These are phyloP conservation scores for Plantago rigida DNA, from an alignment of 305 asterid species.

Conservation along the genomic window DNA sequence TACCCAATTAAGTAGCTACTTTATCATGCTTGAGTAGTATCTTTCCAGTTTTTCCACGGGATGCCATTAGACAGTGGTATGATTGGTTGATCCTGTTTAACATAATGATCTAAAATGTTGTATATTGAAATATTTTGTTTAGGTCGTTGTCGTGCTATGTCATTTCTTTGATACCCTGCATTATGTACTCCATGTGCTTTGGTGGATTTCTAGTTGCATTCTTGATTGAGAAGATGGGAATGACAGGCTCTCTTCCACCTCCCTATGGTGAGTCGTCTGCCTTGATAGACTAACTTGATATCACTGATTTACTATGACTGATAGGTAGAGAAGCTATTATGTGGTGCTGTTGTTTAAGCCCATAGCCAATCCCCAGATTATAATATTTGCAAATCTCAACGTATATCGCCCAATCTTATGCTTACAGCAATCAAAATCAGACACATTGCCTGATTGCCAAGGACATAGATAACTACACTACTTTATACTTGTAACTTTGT, in stretches of 20 bases:
- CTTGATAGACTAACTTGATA: constrained; percentile 16
- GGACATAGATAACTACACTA: neutral
- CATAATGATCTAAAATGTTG: neutral
- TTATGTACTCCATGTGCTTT: constrained; percentile 64
- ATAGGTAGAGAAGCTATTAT: constrained; percentile 15
- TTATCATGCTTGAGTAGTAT: constrained; percentile 17
- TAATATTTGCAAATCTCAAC: neutral
- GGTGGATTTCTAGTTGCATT: constrained; percentile 78
- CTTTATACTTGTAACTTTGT: neutral
- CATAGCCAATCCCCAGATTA: neutral
- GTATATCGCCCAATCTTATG: neutral
- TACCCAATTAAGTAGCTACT: constrained; percentile 27
- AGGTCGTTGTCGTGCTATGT: constrained; percentile 80
- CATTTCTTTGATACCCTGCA: constrained; percentile 64
- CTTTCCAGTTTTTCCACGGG: neutral
- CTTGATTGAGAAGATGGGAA: constrained; percentile 93
- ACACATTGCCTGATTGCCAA: neutral
- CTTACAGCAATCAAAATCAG: neutral
- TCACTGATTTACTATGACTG: constrained; percentile 5
- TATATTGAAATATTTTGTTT: constrained; percentile 26
- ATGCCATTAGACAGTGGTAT: neutral
- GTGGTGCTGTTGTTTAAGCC: constrained; percentile 17
- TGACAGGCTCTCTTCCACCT: constrained; percentile 84
- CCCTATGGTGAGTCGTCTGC: constrained; percentile 72
- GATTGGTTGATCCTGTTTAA: neutral